Base-by-base conservation (phyloP, 352 stramenopile species). In the Pythium sukuiense region DNA sequence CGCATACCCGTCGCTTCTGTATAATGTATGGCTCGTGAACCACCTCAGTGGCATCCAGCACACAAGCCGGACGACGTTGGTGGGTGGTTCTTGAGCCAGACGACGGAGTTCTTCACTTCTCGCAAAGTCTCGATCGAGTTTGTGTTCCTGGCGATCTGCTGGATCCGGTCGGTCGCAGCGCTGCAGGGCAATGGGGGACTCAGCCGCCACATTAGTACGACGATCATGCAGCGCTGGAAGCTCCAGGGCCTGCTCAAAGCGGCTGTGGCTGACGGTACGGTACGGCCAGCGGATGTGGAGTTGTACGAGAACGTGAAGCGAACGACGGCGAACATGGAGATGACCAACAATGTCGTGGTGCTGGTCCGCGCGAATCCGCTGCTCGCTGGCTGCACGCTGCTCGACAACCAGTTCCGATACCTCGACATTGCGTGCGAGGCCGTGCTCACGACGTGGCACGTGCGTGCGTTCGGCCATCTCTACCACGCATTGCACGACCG, bases 351-450 rank as follows among this genome's bases (percentile, higher is more conserved):
- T 67, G 24, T 52, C 62, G 18, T 18, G 26, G 26, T 63, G 53
- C 1, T 65, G 41, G 54, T 75, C 13, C 64, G 73, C n/a, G 65
- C 39, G 12, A 81, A 78, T 37, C 71, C 71, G 0, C 35, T 81
- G 27, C 30, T 81, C 27, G 71, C 71, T 14, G 67, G 71, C 26
- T 63, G 68, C 30, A 60, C 70, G 33, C 67, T 74, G 58, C 32
- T 80, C 48, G 55, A 60, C 26, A 29, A 73, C 18, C 52, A 76
- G 12, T 69, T 76, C 29, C 52, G 67, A 14, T 78, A 73, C 20
- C 55, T 70, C 12, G 8, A 66, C 8, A n/a, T 74, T 32, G 68
- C 18, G n/a, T 48, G 45, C 32, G 70, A 76, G 29, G 45, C 74
- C 9, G 29, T 76, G 8, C 59, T 72, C 61, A 65, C 65, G 59